phyloP scores from a whole-genome alignment of 73 alveolate genomes.

The Breviolum minutum region DNA sequence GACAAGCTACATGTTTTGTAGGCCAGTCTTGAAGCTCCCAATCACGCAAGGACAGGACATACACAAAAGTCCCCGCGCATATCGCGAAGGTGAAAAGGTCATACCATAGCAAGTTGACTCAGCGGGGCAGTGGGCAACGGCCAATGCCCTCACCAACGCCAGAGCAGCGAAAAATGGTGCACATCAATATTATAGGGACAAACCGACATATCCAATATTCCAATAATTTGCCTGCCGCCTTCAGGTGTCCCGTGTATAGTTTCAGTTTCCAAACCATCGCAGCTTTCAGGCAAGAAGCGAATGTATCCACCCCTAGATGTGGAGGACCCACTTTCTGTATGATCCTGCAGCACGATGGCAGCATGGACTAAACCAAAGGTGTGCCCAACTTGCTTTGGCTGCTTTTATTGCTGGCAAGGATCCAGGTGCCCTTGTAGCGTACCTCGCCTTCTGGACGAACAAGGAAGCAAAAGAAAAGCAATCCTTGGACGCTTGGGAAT shows the following conservation, averaged over 20 bases:
- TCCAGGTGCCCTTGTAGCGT: constrained; percentile 61
- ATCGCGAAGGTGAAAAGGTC: constrained; percentile 58
- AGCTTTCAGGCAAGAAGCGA: constrained; percentile 29
- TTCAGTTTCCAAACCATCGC: no score
- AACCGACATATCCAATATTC: background rate
- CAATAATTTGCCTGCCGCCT: no score
- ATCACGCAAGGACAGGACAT: constrained; percentile 47
- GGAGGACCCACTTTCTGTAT: background rate
- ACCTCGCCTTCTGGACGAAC: constrained; percentile 66
- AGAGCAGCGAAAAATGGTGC: no score
- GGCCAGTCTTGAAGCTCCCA: constrained; percentile 68
- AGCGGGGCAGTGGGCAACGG: background rate
- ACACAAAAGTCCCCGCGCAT: constrained; percentile 39
- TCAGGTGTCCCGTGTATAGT: no score
- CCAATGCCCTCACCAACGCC: no score
- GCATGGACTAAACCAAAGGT: background rate
- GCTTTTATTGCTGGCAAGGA: background rate
- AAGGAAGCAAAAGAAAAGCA: constrained; percentile 57
- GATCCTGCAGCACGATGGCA: constrained; percentile 10
- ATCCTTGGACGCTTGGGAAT: background rate
- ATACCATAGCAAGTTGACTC: constrained; percentile 65
- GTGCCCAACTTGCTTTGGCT: background rate
- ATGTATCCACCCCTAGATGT: constrained; percentile 62
- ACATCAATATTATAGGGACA: background rate
- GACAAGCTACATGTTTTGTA: constrained; percentile 43